Base-by-base conservation (phyloP, 139 green algal species). In the Pseudopediastrum boryanum region DNA sequence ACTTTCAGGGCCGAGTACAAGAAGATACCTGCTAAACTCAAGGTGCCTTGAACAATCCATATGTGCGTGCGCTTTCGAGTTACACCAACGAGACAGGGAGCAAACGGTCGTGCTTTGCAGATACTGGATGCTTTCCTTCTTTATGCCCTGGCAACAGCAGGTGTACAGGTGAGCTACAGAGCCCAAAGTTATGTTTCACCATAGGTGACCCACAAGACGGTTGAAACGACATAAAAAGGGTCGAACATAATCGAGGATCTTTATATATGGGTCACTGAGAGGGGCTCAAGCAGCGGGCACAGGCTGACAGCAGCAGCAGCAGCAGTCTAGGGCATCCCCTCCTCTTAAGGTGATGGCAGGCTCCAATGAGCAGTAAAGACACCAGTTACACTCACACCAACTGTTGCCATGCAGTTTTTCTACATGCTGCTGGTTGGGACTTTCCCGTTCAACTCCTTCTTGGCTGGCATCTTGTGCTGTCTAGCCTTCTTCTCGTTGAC, bases 371-470 rank as follows among this genome's bases (percentile, higher is more conserved):
- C 35, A 27, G 36, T 29, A 65, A 27, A 65, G 27, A 65, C 56
- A 13, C 56, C 35, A 27, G 36, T 41, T 29, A 65, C 56, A 65
- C 56, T 41, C 56, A 13, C 56, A 65, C 56, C 35, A 27, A 65
- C 12, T 41, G 27, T 59, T 50, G 35, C 35, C 21, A 8, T 70
- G 56, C 90, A 97, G 90, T 92, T 95, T 70, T 51, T 81, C 0
- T 96, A 97, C 56, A 86, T 94, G 85, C 41, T 91, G 33, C 61
- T 93, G 25, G 90, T 94, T 9, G 92, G 92, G n/a, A 89, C 85
- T 12, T 97, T 97, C 68, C 93, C 93, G 5, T 97, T 96, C 89
- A 97, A 97, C 80, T 86, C 91, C 33, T 96, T 96, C 82, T 76
- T 97, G 29, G 85, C 91, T 1, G 90, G 91, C n/a, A 84, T 96